These are phyloP conservation scores for Lathyrus tuberosus DNA, from an alignment of 306 rosid species.

Conservation along the genomic window DNA sequence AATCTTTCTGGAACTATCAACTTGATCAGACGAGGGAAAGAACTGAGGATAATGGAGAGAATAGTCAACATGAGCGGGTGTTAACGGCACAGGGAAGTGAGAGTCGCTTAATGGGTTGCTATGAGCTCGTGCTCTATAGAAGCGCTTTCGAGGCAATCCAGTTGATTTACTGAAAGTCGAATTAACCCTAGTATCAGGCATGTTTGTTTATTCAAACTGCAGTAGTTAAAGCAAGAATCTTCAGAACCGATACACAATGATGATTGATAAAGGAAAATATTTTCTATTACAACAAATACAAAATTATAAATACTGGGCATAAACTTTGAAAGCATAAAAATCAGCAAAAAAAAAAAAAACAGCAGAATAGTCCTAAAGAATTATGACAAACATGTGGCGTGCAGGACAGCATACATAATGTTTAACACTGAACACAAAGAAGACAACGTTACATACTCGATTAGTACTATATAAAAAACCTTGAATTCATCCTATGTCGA, in stretches of 20 bases:
- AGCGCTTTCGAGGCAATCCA: slow-evolving; percentile 93
- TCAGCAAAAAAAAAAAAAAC: too few relatives aligned
- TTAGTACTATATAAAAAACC: background rate
- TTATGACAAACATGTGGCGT: too few relatives aligned
- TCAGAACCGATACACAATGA: slow-evolving; percentile 26
- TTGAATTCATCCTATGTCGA: background rate
- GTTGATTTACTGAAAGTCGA: slow-evolving; percentile 77
- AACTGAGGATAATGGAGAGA: slow-evolving; percentile 78
- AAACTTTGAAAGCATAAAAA: too few relatives aligned
- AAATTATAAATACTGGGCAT: slow-evolving; percentile 4
- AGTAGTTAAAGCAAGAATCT: slow-evolving; percentile 32
- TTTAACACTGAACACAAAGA: too few relatives aligned
- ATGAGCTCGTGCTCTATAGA: slow-evolving; percentile 96
- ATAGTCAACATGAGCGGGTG: slow-evolving; percentile 73
- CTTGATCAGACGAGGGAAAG: slow-evolving; percentile 54
- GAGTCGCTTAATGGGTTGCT: slow-evolving; percentile 97
- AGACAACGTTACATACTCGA: too few relatives aligned
- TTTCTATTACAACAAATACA: slow-evolving; percentile 8
- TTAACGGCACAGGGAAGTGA: slow-evolving; percentile 85
- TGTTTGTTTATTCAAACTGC: slow-evolving; percentile 51
- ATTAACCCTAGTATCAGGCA: slow-evolving; percentile 62
- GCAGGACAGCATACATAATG: too few relatives aligned
- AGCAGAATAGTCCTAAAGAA: too few relatives aligned
- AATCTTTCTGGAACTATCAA: slow-evolving; percentile 53
- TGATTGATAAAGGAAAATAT: slow-evolving; percentile 3